Base-by-base conservation (phyloP, 1,284 basidiomycete genomes). In the Malassezia nana region DNA sequence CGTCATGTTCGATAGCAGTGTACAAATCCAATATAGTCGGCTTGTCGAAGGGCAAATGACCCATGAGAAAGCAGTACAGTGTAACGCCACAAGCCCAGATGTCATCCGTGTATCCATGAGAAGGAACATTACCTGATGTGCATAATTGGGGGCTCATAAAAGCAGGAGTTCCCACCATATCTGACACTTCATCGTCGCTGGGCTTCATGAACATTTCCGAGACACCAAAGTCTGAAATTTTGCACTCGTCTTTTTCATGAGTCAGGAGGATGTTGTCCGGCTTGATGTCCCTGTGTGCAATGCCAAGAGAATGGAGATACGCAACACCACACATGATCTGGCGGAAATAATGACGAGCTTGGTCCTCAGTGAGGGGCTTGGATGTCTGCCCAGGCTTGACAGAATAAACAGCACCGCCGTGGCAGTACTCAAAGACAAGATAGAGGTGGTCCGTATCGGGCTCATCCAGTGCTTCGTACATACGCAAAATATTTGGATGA, bases 211-310 rank as follows among this genome's bases (percentile, higher is more conserved):
- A 80, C 75, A 81, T 79, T 52, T 81, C 79, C 1, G 78, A 79
- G 0, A 81, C 78, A 26, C 80, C 80, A 66, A 81, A 81, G 59
- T 81, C 79, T 60, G 77, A 79, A 43, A 81, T 74, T 65, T 81
- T 81, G 71, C 79, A 79, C 9, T 70, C 67, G 46, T 72, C 65
- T n/a, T 71, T 64, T 55, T 79, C 76, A n/a, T 72, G 70, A 10
- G 75, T 75, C 13, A 81, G 72, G 22, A 81, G 72, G 28, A 80
- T 76, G 65, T 81, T 80, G 62, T 79, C 78, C 0, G 78, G 78
- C 63, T 79, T 79, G 72, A 79, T 77, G 58, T 78, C 78, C 12
- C 77, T 73, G 62, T 79, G 79, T 5, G 78, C 76, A 28, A 81
- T 77, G 26, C 77, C 76, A 66, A 80, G 79, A 32, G 74, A 72